These are phyloP conservation scores for Phlyctochytrium bullatum DNA, from an alignment of 192 early-diverging fungal genomes.

Conservation along the genomic window DNA sequence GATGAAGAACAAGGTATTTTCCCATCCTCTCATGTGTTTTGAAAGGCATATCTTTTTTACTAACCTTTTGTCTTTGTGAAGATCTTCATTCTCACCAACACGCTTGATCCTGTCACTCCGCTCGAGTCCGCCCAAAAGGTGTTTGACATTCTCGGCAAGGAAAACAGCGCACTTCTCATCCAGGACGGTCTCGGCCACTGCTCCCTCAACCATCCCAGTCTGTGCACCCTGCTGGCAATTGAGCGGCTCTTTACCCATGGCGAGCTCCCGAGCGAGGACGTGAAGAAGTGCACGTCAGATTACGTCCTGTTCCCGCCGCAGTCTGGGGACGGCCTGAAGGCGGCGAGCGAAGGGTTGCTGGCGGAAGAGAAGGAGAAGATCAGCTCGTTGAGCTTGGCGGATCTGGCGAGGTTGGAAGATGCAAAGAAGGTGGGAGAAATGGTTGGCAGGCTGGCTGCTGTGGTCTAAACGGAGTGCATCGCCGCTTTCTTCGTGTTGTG, in stretches of 20 bases:
- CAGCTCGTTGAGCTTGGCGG: too few species aligned
- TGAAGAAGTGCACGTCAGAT: not conserved
- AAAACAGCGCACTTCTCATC: constrained; percentile 23
- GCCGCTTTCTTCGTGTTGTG: too few species aligned
- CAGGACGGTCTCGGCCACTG: constrained; percentile 41
- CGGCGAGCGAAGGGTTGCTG: too few species aligned
- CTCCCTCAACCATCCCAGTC: constrained; percentile 25
- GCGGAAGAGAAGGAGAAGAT: too few species aligned
- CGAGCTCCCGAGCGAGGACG: constrained; percentile 8
- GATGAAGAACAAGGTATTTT: constrained; percentile 21
- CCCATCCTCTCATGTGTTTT: not conserved
- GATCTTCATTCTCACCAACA: constrained; percentile 28
- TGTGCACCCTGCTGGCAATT: constrained; percentile 29
- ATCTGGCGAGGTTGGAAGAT: too few species aligned
- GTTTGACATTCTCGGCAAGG: constrained; percentile 10
- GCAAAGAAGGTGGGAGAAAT: too few species aligned
- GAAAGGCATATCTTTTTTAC: not conserved
- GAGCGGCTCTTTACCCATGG: constrained; percentile 22
- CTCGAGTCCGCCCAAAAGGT: constrained; percentile 23
- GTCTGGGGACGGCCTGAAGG: constrained; percentile 21
- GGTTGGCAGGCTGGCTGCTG: too few species aligned
- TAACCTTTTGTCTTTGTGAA: not conserved
- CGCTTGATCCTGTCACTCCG: constrained; percentile 41
- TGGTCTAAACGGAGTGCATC: too few species aligned
- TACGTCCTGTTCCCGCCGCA: constrained; percentile 14